phyloP scores from a whole-genome alignment of 2,329 filamentous ascomycete genomes.

The Chrysoporthe puriensis region DNA sequence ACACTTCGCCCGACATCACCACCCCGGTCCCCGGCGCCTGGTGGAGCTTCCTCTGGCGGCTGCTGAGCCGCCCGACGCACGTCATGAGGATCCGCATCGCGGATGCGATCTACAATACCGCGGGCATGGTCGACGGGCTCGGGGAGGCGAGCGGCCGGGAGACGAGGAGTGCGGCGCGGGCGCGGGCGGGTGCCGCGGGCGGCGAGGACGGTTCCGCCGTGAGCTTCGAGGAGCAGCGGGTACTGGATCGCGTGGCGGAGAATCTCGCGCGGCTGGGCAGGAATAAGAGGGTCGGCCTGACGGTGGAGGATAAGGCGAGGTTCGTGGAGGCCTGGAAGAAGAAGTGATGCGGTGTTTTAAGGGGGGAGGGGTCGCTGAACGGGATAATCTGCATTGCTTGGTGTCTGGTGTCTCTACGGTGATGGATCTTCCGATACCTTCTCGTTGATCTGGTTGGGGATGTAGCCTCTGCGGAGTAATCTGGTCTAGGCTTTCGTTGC shows the following conservation, averaged over 20 bases:
- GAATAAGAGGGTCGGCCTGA: constrained; percentile 86
- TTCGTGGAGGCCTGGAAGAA: constrained; percentile 73
- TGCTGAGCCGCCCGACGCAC: constrained; percentile 83
- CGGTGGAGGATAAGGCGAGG: constrained; percentile 77
- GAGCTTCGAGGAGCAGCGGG: constrained; percentile 63
- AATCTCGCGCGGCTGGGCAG: constrained; percentile 84
- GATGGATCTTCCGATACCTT: background rate
- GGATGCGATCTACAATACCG: constrained; percentile 65
- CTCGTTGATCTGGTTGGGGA: background rate
- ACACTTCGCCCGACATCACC: constrained; percentile 86
- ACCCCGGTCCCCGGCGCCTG: constrained; percentile 83
- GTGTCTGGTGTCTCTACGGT: constrained; percentile 20
- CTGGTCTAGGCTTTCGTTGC: background rate
- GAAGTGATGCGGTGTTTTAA: constrained; percentile 39
- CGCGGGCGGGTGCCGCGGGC: constrained; percentile 36
- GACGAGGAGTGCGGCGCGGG: constrained; percentile 36
- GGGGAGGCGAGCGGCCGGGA: constrained; percentile 33
- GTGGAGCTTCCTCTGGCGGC: constrained; percentile 77
- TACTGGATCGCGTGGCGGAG: constrained; percentile 81
- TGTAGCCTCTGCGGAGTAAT: background rate
- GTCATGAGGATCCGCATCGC: constrained; percentile 91
- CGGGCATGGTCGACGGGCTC: constrained; percentile 43
- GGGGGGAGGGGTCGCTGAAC: background rate
- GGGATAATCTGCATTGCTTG: constrained; percentile 18
- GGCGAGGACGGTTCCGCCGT: constrained; percentile 34